Evolutionary conservation across 106 monocot genomes (phyloP).

Genomic region (Vanilla planifolia): DNA sequence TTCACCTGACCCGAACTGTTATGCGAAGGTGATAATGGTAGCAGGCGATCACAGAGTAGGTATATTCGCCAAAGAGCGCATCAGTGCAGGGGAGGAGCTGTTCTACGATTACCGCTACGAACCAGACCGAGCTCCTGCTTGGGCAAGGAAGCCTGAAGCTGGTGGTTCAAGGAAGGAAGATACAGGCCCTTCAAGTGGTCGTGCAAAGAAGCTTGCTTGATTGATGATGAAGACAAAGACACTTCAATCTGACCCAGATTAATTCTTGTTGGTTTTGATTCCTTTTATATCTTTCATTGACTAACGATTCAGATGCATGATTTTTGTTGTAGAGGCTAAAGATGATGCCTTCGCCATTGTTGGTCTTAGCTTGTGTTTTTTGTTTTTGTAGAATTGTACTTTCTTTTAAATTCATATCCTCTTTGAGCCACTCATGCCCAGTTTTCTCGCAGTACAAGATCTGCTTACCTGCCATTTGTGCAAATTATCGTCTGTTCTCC

Average conservation of each 20-base stretch:
- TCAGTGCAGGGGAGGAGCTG: slow-evolving; percentile 86
- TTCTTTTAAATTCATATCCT: too few relatives aligned
- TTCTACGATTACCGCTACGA: slow-evolving; percentile 97
- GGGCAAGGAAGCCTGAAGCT: slow-evolving; percentile 86
- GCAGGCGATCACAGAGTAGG: slow-evolving; percentile 96
- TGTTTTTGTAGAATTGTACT: too few relatives aligned
- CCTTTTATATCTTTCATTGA: slow-evolving; percentile 5
- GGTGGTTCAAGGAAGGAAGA: slow-evolving; percentile 67
- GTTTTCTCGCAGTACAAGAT: too few relatives aligned
- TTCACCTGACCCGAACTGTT: slow-evolving; percentile 95
- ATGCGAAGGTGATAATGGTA: slow-evolving; percentile 99
- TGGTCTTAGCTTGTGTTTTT: too few relatives aligned
- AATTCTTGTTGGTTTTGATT: not conserved
- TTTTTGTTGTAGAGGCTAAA: slow-evolving; percentile 6
- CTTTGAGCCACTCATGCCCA: too few relatives aligned
- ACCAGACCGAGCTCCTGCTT: slow-evolving; percentile 85
- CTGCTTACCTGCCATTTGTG: too few relatives aligned
- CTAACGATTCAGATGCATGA: not conserved
- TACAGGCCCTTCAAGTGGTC: slow-evolving; percentile 38
- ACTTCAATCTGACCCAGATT: not conserved
- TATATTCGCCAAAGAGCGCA: slow-evolving; percentile 92
- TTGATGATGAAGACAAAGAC: not conserved
- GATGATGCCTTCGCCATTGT: too few relatives aligned
- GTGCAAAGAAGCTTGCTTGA: slow-evolving; percentile 89
- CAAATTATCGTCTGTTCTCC: too few relatives aligned